Conservation (phyloP, 2,329 filamentous ascomycete genomes). For the Tolypocladium sp. region DNA sequence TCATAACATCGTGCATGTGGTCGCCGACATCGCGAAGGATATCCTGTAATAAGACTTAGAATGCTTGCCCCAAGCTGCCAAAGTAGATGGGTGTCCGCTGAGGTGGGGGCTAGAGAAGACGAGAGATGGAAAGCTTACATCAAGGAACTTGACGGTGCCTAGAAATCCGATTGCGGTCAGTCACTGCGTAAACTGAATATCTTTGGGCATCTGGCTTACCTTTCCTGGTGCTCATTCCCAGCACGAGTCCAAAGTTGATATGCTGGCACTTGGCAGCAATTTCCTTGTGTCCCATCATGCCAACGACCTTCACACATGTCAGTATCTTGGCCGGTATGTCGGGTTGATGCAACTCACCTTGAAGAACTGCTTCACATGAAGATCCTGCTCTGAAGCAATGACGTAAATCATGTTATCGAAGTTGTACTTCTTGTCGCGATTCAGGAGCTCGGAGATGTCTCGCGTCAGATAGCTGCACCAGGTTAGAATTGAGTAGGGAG, state of each 20-base stretch:
- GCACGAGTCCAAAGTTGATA: constrained; percentile 66
- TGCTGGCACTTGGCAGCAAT: constrained; percentile 61
- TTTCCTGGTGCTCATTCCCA: constrained; percentile 62
- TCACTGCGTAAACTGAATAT: constrained; percentile 33
- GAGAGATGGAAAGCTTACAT: neutral
- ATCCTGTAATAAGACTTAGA: constrained; percentile 6
- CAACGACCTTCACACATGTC: constrained; percentile 47
- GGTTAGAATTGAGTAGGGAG: neutral
- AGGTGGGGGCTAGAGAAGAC: neutral
- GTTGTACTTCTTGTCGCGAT: constrained; percentile 51
- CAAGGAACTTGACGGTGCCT: constrained; percentile 7
- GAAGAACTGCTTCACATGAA: constrained; percentile 65
- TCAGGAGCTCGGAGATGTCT: constrained; percentile 66
- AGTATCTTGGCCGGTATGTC: neutral
- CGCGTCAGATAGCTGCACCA: constrained; percentile 50
- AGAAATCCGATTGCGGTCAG: constrained; percentile 1
- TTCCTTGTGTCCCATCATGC: constrained; percentile 60
- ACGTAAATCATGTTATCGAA: constrained; percentile 79
- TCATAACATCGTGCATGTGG: constrained; percentile 98
- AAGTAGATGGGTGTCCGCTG: neutral
- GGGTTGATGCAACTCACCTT: constrained; percentile 26
- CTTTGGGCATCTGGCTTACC: constrained; percentile 36
- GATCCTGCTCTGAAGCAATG: constrained; percentile 61
- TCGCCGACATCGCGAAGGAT: constrained; percentile 60
- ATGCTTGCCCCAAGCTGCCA: neutral